Conservation (phyloP, 2,329 filamentous ascomycete species). For the Fusarium albidum region DNA sequence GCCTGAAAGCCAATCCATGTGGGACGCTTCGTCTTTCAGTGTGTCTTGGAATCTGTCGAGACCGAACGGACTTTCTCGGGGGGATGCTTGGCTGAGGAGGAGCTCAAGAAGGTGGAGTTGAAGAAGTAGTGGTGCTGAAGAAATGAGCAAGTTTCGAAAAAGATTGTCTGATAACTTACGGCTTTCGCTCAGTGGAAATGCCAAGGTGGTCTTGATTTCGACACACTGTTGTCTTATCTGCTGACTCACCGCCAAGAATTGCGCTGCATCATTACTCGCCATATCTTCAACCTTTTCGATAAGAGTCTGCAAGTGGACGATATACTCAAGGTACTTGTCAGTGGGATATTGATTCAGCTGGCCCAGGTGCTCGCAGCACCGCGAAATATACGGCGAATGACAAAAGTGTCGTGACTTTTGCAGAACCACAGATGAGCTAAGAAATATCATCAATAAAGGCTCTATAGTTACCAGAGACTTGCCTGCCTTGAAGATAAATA, state of each 20-base stretch:
- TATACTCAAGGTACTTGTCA: conserved; percentile 39
- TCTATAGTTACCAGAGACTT: rapidly evolving
- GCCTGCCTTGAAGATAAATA: conserved; percentile 43
- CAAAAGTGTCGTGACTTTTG: conserved; percentile 42
- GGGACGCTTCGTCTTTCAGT: conserved; percentile 8
- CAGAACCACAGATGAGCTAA: conserved; percentile 42
- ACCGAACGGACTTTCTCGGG: conserved; percentile 37
- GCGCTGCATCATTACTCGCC: conserved; percentile 1
- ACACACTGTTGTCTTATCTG: conserved; percentile 14
- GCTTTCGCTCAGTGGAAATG: conserved; percentile 41
- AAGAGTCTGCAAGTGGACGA: conserved; percentile 37
- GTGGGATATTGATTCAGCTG: conserved; percentile 18
- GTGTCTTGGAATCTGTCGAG: conserved; percentile 32
- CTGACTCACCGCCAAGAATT: conserved; percentile 19
- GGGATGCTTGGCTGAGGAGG: conserved; percentile 39
- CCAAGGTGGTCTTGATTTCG: conserved; percentile 30
- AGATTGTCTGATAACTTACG: conserved; percentile 27
- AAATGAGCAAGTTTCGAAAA: rapidly evolving
- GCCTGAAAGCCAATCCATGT: conserved; percentile 39
- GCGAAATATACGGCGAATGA: conserved; percentile 33
- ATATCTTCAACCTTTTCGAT: conserved; percentile 40
- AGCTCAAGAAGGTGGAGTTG: conserved; percentile 42
- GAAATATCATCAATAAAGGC: not conserved
- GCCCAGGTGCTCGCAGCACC: conserved; percentile 36
- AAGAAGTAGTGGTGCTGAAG: conserved; percentile 35